phyloP scores from a whole-genome alignment of 163 green algal genomes.

The Scenedesmus sp. region DNA sequence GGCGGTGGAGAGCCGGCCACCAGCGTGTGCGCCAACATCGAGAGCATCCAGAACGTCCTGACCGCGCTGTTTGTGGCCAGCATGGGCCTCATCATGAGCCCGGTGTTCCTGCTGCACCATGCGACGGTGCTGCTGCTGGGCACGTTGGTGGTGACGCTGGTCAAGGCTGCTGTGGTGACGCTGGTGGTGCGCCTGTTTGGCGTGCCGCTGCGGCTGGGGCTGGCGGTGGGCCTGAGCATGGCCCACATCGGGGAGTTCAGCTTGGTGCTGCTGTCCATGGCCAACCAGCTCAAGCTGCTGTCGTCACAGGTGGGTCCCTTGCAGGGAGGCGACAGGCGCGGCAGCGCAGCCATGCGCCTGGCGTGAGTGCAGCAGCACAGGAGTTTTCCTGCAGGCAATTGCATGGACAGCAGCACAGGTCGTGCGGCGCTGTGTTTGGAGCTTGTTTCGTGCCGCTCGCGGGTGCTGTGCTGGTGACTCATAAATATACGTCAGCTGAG shows the following conservation, averaged over 20 bases:
- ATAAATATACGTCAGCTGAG: not conserved
- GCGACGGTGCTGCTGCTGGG: slow-evolving; percentile 60
- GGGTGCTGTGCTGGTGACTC: not conserved
- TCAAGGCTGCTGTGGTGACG: slow-evolving; percentile 79
- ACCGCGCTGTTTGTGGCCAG: slow-evolving; percentile 89
- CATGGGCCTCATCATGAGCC: slow-evolving; percentile 92
- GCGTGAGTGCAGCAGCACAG: too few relatives aligned
- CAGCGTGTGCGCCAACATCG: slow-evolving; percentile 59
- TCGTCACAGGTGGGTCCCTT: slow-evolving; percentile 76
- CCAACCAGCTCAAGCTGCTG: slow-evolving; percentile 80
- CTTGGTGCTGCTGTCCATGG: slow-evolving; percentile 91
- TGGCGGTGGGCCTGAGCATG: slow-evolving; percentile 88
- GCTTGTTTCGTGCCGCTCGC: not conserved
- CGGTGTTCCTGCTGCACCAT: slow-evolving; percentile 77
- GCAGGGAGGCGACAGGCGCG: too few relatives aligned
- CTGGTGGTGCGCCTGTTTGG: slow-evolving; percentile 83
- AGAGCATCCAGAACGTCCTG: slow-evolving; percentile 78
- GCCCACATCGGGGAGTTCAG: slow-evolving; percentile 95
- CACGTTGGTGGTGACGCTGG: slow-evolving; percentile 63
- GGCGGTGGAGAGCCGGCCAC: slow-evolving; percentile 8
- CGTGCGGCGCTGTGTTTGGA: too few relatives aligned
- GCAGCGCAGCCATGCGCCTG: too few relatives aligned
- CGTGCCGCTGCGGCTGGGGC: slow-evolving; percentile 69
- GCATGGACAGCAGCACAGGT: too few relatives aligned
- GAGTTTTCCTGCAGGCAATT: too few relatives aligned